Conservation (phyloP, 306 rosid genomes). For the Arachis stenosperma region DNA sequence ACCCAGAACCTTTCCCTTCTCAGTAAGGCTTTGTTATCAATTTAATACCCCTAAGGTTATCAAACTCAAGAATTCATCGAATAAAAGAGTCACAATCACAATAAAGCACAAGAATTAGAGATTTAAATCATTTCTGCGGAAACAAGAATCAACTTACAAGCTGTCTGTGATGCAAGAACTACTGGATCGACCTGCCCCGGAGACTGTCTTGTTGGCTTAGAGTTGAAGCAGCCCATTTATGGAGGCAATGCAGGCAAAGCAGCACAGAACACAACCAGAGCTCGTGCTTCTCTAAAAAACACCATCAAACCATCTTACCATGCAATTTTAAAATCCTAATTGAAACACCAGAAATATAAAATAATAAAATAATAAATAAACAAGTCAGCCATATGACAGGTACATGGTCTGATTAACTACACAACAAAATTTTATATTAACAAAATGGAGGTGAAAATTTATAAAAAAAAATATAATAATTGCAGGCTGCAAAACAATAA, state of each 20-base stretch:
- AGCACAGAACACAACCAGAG: constrained; percentile 41
- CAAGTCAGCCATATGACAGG: constrained; percentile 25
- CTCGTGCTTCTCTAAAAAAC: constrained; percentile 56
- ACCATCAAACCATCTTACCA: constrained; percentile 58
- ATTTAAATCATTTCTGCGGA: constrained; percentile 2
- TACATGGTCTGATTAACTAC: constrained; percentile 14
- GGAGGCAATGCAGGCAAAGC: constrained; percentile 47
- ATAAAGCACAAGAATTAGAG: constrained; percentile 24
- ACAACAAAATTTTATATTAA: neutral
- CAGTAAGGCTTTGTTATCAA: neutral
- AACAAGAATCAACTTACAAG: constrained; percentile 62
- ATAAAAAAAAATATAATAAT: neutral
- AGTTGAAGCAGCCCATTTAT: constrained; percentile 91
- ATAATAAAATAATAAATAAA: constrained; percentile 43
- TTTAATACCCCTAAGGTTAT: constrained; percentile 18
- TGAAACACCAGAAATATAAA: constrained; percentile 39
- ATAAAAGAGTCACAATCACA: constrained; percentile 9
- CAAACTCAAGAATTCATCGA: constrained; percentile 19
- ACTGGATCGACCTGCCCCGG: constrained; percentile 87
- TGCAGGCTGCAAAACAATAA: constrained; percentile 25
- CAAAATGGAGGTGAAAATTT: neutral
- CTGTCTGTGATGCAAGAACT: constrained; percentile 83
- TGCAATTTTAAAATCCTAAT: constrained; percentile 45
- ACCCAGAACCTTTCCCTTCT: constrained; percentile 17
- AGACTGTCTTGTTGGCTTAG: constrained; percentile 62